A percentile compares a stretch with the other conserved stretches of the same genome.
phyloP scores from a whole-genome alignment of 2,329 filamentous ascomycete species.

The Exophiala lecanii-corni region DNA sequence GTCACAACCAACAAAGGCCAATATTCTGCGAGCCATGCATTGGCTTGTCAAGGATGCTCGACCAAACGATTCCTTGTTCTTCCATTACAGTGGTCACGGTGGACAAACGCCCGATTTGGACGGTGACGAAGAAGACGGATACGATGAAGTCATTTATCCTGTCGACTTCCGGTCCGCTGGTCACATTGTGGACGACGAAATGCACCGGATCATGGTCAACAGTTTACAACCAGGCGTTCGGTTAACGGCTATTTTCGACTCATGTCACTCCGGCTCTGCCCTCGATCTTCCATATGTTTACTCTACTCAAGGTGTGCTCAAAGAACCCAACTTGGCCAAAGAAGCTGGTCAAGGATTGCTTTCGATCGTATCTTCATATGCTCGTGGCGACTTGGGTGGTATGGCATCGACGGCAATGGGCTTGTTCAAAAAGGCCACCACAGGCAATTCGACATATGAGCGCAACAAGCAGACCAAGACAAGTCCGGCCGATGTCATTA shows the following conservation, averaged over 20 bases:
- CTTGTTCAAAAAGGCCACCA: slow-evolving; percentile 81
- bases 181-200: slow-evolving; percentile 73
- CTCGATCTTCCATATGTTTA: slow-evolving; percentile 65
- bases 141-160: slow-evolving; percentile 74
- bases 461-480: slow-evolving; percentile 84
- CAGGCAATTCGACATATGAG: slow-evolving; percentile 72
- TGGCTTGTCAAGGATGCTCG: slow-evolving; percentile 93
- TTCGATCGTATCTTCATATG: slow-evolving; percentile 69
- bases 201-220: slow-evolving; percentile 71
- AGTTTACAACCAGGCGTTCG: slow-evolving; percentile 78
- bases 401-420: slow-evolving; percentile 76
- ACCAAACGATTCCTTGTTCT: slow-evolving; percentile 92
- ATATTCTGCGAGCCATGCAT: slow-evolving; percentile 93
- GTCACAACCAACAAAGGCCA: slow-evolving; percentile 94
- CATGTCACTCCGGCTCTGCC: slow-evolving; percentile 63
- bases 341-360: slow-evolving; percentile 62
- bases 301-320: slow-evolving; percentile 63
- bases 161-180: slow-evolving; percentile 66
- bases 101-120: slow-evolving; percentile 70
- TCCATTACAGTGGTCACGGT: slow-evolving; percentile 80
- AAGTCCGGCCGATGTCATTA: slow-evolving; percentile 89
- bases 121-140: slow-evolving; percentile 73
- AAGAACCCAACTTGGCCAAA: slow-evolving; percentile 64
- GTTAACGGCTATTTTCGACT: slow-evolving; percentile 64
- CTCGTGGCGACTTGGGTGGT: slow-evolving; percentile 74